Base-by-base conservation (phyloP, 768 basidiomycete genomes). In the Boletus rubropictus region DNA sequence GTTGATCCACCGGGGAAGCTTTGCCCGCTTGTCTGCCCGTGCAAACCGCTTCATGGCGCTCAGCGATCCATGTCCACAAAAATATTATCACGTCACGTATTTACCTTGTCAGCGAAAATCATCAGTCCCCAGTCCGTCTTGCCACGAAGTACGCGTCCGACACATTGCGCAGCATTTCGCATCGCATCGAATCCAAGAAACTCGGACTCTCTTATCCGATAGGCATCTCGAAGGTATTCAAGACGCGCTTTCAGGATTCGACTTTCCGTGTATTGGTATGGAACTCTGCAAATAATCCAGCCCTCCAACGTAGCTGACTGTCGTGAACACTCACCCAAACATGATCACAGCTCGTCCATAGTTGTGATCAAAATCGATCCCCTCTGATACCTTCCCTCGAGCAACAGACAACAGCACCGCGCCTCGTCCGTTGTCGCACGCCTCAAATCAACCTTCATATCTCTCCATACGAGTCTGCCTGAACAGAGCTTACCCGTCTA, bases 331-430 rank as follows among this genome's bases (percentile, higher is more conserved):
- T 65, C 64, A 92, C 90, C 96, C 96, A 72, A 99, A 98, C 96
- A 99, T 97, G 65, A 99, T 92, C 63, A 98, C 93, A 56, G 96
- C 96, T 41, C 96, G 80, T 2, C 96, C 96, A 63, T 98, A 99
- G 65, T 99, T 97, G 69, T 99, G 96, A 64, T 99, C 96, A 61
- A 99, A 99, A 81, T 99, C 96, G 59, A 99, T 99, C n/a, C 96
- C 96, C 69, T 99, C 96, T 0, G 96, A 98, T 0, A 99, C 96
- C 66, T 99, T 99, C 3, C 96, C 96, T 73, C 96, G 84, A 24
- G 96, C 96, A 28, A 99, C 96, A 20, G 96, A 97, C 33, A 99
- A 74, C 25, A 99, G 74, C 24, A 98, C 93, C 17, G 96, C 96
- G 2, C 96, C 96, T 41, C 96, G 82, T 34, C 96, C 96, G 62